Percentiles rank a stretch among this genome's conserved stretches.
Evolutionary conservation across 164 flowering plant genomes (phyloP).

Genomic region (Sedum album): DNA sequence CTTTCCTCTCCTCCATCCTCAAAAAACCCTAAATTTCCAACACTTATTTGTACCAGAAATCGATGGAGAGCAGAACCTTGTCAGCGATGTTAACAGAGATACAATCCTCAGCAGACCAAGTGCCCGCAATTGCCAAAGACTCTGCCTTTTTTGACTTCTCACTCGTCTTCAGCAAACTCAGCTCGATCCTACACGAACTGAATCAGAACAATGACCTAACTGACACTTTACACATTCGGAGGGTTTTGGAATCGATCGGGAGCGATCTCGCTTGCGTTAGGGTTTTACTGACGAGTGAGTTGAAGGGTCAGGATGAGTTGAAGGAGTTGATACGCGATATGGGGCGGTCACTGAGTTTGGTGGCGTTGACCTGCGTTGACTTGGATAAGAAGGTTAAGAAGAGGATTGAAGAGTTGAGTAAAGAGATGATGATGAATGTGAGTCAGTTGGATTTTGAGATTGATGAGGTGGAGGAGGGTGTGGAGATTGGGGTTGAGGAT

Average conservation of each 20-base stretch:
- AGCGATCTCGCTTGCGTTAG: constrained; percentile 31
- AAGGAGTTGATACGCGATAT: constrained; percentile 33
- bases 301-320: constrained; percentile 14
- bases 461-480: constrained; percentile 19
- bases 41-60: neutral
- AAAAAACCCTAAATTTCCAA: neutral
- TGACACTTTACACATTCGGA: constrained; percentile 23
- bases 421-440: constrained; percentile 19
- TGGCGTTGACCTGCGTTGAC: constrained; percentile 34
- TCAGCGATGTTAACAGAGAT: constrained; percentile 24
- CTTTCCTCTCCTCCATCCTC: neutral
- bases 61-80: constrained; percentile 12
- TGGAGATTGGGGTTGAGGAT: constrained; percentile 26
- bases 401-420: constrained; percentile 24
- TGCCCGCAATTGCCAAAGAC: constrained; percentile 23
- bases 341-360: constrained; percentile 56
- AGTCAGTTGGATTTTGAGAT: constrained; percentile 1
- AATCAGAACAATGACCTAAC: constrained; percentile 15
- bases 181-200: constrained; percentile 31
- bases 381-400: constrained; percentile 27
- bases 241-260: constrained; percentile 39
- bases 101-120: constrained; percentile 22
- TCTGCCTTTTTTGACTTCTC: constrained; percentile 29
- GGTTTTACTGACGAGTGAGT: constrained; percentile 15
- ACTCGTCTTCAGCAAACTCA: constrained; percentile 24